Evolutionary conservation across 805 yeast species (phyloP).

Genomic region (Tetrapisispora nanseiensis): DNA sequence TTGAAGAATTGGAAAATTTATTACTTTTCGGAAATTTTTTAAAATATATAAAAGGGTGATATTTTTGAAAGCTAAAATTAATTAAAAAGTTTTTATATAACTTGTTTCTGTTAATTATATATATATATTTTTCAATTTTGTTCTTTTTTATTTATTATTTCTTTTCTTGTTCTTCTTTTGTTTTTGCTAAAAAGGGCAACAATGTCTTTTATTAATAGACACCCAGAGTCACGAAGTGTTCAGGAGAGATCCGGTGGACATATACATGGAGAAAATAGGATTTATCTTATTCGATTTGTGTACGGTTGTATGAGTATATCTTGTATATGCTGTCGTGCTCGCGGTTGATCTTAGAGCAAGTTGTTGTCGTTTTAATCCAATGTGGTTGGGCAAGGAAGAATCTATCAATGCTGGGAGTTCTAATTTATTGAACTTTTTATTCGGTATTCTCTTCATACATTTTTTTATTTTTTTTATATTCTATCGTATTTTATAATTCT

Average conservation of each 20-base stretch:
- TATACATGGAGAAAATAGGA: conserved; percentile 11
- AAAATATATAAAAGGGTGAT: background rate
- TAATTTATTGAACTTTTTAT: conserved; percentile 18
- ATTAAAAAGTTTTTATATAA: too few relatives aligned
- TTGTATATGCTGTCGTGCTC: conserved; percentile 58
- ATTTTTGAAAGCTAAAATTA: background rate
- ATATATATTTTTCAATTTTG: too few relatives aligned
- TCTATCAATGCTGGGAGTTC: conserved; percentile 22
- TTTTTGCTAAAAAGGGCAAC: conserved; percentile 28
- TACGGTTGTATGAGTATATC: conserved; percentile 4
- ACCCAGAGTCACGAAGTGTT: conserved; percentile 57
- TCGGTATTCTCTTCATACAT: conserved; percentile 17
- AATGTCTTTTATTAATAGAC: conserved; percentile 47
- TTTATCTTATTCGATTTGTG: background rate
- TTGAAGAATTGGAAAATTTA: background rate
- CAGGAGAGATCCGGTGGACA: conserved; percentile 25
- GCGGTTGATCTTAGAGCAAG: conserved; percentile 79
- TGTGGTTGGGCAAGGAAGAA: conserved; percentile 6
- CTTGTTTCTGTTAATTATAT: too few relatives aligned
- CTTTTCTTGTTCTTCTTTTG: background rate
- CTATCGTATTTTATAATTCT: too few relatives aligned
- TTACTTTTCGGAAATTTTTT: background rate
- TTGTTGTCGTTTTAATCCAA: conserved; percentile 5
- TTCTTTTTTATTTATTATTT: background rate
- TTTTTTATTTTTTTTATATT: background rate